Conservation (phyloP, 768 basidiomycete genomes). For the Mycena vulgaris region DNA sequence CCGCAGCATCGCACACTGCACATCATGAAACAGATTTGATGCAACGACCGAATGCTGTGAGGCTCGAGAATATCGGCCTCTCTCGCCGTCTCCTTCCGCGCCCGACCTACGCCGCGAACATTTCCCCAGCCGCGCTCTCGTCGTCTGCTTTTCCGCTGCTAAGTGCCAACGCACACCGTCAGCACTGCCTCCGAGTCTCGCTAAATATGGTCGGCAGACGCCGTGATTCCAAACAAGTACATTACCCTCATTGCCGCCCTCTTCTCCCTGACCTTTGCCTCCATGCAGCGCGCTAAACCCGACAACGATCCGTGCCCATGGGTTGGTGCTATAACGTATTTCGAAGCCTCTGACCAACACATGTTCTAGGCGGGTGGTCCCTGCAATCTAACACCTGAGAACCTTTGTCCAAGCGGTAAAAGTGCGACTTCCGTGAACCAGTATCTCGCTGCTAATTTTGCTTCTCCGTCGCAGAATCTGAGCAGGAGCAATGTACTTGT, state of each 20-base stretch:
- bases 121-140: background rate
- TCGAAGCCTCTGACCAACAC: background rate
- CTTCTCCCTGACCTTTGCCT: background rate
- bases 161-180: background rate
- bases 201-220: constrained; percentile 31
- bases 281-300: constrained; percentile 21
- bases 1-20: background rate
- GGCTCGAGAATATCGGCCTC: background rate
- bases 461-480: background rate
- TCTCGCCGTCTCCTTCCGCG: background rate
- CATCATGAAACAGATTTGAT: background rate
- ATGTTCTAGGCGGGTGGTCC: background rate
- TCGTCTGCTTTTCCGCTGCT: background rate
- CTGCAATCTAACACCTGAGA: background rate
- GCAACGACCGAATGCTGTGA: background rate
- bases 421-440: background rate
- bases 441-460: background rate
- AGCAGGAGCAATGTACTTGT: background rate
- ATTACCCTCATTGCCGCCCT: constrained; percentile 1
- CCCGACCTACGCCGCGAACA: background rate
- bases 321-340: background rate
- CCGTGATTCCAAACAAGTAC: constrained; percentile 32
- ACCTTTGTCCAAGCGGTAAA: too few species aligned
- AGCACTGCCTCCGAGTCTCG: constrained; percentile 6
- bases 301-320: background rate